Conservation (phyloP, 805 yeast genomes). For the Ogataea kodamae region DNA sequence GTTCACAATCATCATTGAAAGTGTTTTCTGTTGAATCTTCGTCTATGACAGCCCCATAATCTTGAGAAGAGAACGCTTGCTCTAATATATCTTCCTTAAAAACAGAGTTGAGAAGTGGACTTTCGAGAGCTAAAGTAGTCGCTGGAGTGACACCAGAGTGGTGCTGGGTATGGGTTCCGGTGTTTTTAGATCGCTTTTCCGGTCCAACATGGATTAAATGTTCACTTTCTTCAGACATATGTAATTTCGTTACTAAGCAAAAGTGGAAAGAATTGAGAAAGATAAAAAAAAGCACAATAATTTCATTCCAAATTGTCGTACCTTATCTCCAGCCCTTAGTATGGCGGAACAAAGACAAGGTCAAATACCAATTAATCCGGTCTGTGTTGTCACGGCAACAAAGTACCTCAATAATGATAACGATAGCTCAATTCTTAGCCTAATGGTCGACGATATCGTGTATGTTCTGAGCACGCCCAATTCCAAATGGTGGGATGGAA, state of each 20-base stretch:
- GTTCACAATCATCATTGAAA: slow-evolving; percentile 30
- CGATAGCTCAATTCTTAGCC: slow-evolving; percentile 44
- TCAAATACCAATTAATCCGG: slow-evolving; percentile 29
- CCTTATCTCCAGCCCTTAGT: neutral
- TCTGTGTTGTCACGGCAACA: slow-evolving; percentile 58
- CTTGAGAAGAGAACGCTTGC: too few relatives aligned
- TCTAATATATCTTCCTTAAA: slow-evolving; percentile 10
- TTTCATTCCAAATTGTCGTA: too few relatives aligned
- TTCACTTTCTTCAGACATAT: neutral
- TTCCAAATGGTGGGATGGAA: slow-evolving; percentile 89
- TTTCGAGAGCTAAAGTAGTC: slow-evolving; percentile 4
- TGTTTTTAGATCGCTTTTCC: too few relatives aligned
- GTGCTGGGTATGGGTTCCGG: too few relatives aligned
- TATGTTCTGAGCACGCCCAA: slow-evolving; percentile 63
- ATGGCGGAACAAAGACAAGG: slow-evolving; percentile 5
- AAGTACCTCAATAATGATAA: slow-evolving; percentile 54
- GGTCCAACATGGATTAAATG: too few relatives aligned
- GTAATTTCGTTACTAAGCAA: too few relatives aligned
- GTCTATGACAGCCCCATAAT: too few relatives aligned
- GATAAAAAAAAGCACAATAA: too few relatives aligned
- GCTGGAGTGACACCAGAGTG: too few relatives aligned
- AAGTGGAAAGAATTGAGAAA: too few relatives aligned
- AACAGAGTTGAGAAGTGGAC: slow-evolving; percentile 2
- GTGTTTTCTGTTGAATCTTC: neutral
- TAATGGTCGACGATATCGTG: slow-evolving; percentile 64